Conservation (phyloP, 495 filamentous ascomycete species). For the Sabuloglossum arenarium region DNA sequence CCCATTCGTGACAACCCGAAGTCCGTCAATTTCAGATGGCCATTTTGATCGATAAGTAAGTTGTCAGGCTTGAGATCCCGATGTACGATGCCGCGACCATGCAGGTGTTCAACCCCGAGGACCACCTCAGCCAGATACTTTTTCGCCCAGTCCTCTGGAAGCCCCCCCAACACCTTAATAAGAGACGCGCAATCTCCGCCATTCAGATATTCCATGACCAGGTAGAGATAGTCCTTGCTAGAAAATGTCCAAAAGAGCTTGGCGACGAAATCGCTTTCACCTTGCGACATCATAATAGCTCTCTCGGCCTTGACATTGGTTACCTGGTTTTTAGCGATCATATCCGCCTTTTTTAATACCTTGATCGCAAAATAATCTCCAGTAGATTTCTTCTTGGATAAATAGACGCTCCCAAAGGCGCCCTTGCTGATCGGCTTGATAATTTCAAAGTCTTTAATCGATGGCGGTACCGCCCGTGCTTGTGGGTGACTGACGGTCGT, state of each 20-base stretch:
- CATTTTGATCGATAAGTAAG: conserved; percentile 87
- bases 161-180: conserved; percentile 75
- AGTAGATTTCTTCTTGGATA: conserved; percentile 95
- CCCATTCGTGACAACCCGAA: conserved; percentile 97
- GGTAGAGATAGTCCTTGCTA: conserved; percentile 95
- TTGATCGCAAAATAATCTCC: conserved; percentile 98
- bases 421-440: conserved; percentile 99
- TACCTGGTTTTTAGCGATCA: conserved; percentile 98
- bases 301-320: conserved; percentile 97
- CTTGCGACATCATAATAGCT: conserved; percentile 99
- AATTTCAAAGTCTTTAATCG: conserved; percentile 98
- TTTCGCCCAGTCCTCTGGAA: conserved; percentile 93
- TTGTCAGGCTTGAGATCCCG: conserved; percentile 96
- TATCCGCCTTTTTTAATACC: conserved; percentile 94
- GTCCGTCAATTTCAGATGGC: conserved; percentile 91
- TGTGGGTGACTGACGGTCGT: conserved; percentile 46
- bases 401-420: conserved; percentile 91
- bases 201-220: conserved; percentile 98
- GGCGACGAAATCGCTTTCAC: conserved; percentile 95
- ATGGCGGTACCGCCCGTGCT: conserved; percentile 68
- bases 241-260: conserved; percentile 99
- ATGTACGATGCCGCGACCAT: conserved; percentile 85
- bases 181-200: conserved; percentile 93
- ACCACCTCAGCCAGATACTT: conserved; percentile 94
- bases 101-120: conserved; percentile 84